phyloP scores from a whole-genome alignment of 495 filamentous ascomycete genomes.

The Delitschia confertaspora region DNA sequence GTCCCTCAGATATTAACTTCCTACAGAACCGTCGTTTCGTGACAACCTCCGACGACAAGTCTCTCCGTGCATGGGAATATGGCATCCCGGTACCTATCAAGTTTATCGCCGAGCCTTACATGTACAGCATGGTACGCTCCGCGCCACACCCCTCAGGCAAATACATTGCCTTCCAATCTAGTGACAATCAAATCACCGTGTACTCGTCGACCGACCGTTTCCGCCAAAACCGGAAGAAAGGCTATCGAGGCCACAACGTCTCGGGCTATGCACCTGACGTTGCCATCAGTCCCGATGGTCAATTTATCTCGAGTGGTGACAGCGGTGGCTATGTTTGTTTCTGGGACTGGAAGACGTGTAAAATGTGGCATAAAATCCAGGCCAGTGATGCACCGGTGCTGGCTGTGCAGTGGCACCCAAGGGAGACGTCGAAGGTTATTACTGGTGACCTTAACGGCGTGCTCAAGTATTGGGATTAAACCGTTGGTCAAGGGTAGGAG shows the following conservation, averaged over 20 bases:
- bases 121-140: slow-evolving; percentile 83
- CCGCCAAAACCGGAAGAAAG: slow-evolving; percentile 93
- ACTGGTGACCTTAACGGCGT: slow-evolving; percentile 82
- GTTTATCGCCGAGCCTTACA: slow-evolving; percentile 89
- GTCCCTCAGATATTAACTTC: slow-evolving; percentile 64
- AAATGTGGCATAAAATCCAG: slow-evolving; percentile 92
- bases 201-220: slow-evolving; percentile 92
- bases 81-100: slow-evolving; percentile 88
- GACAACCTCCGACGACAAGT: slow-evolving; percentile 95
- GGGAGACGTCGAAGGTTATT: slow-evolving; percentile 88
- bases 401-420: slow-evolving; percentile 82
- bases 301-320: slow-evolving; percentile 78
- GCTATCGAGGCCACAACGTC: slow-evolving; percentile 89
- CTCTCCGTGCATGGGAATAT: slow-evolving; percentile 92
- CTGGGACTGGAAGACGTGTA: slow-evolving; percentile 99
- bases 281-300: slow-evolving; percentile 79
- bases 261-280: slow-evolving; percentile 90
- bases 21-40: slow-evolving; percentile 93
- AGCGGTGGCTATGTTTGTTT: slow-evolving; percentile 82
- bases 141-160: slow-evolving; percentile 79
- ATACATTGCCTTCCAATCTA: slow-evolving; percentile 83
- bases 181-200: slow-evolving; percentile 93
- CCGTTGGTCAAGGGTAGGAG: neutral
- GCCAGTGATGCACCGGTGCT: slow-evolving; percentile 72
- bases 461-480: slow-evolving; percentile 91